These are phyloP conservation scores for Taphrina betulina DNA, from an alignment of 1,139 yeast species.

Conservation along the genomic window DNA sequence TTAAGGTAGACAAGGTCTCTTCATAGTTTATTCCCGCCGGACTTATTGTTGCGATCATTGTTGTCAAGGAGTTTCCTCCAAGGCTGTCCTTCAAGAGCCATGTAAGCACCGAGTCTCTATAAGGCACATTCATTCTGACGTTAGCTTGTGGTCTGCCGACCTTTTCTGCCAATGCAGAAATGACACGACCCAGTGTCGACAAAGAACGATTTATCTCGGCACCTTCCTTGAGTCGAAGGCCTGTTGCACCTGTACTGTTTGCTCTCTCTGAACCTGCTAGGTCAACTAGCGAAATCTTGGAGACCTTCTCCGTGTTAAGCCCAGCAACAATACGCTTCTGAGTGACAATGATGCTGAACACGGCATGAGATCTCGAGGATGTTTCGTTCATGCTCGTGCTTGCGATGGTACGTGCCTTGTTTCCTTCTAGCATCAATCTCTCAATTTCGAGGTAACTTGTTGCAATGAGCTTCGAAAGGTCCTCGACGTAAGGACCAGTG, in stretches of 20 bases:
- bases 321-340: slow-evolving; percentile 44
- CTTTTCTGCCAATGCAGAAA: slow-evolving; percentile 56
- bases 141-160: slow-evolving; percentile 39
- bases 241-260: slow-evolving; percentile 61
- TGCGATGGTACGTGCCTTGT: slow-evolving; percentile 61
- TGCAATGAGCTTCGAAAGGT: slow-evolving; percentile 42
- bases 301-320: slow-evolving; percentile 49
- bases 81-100: slow-evolving; percentile 69
- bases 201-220: slow-evolving; percentile 70
- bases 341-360: slow-evolving; percentile 60
- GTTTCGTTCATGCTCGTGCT: slow-evolving; percentile 65
- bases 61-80: slow-evolving; percentile 73
- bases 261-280: slow-evolving; percentile 80
- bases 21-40: slow-evolving; percentile 63
- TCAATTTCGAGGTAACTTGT: slow-evolving; percentile 36
- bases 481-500: slow-evolving; percentile 62
- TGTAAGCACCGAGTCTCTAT: slow-evolving; percentile 69
- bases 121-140: slow-evolving; percentile 53
- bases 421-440: slow-evolving; percentile 39
- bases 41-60: slow-evolving; percentile 73
- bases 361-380: slow-evolving; percentile 79
- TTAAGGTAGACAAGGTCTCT: slow-evolving; percentile 68
- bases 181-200: slow-evolving; percentile 73
- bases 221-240: slow-evolving; percentile 70
- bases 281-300: slow-evolving; percentile 69